Evolutionary conservation across 2,329 filamentous ascomycete species (phyloP).

Genomic region (Stromatinia cepivora): DNA sequence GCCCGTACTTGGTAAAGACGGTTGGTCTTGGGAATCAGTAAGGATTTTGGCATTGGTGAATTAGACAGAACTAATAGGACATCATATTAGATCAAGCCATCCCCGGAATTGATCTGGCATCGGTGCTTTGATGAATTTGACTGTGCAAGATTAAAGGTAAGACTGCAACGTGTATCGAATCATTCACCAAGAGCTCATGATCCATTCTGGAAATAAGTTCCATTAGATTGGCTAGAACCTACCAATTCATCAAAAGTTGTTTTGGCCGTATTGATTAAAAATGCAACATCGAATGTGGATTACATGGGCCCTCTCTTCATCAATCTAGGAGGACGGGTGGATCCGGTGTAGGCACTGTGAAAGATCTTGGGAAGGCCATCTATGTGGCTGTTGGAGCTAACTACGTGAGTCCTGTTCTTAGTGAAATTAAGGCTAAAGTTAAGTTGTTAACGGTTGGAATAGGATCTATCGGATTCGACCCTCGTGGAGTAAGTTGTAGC

Average conservation of each 20-base stretch:
- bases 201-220: not conserved
- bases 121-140: slow-evolving; percentile 6
- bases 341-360: slow-evolving; percentile 42
- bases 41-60: not conserved
- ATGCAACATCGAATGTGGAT: slow-evolving; percentile 28
- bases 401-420: not conserved
- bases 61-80: not conserved
- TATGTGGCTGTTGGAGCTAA: slow-evolving; percentile 47
- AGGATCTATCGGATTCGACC: slow-evolving; percentile 53
- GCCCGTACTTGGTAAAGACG: not conserved
- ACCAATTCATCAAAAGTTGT: slow-evolving; percentile 27
- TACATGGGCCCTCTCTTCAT: slow-evolving; percentile 33
- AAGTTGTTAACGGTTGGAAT: slow-evolving; percentile 14
- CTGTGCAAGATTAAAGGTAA: slow-evolving; percentile 10
- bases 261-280: slow-evolving; percentile 31
- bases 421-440: not conserved
- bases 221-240: slow-evolving; percentile 33
- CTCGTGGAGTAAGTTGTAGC: slow-evolving; percentile 43
- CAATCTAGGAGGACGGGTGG: slow-evolving; percentile 47
- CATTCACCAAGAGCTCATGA: not conserved
- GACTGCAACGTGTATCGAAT: not conserved
- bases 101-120: not conserved
- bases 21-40: slow-evolving; percentile 11
- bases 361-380: slow-evolving; percentile 37
- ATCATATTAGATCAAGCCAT: not conserved